Evolutionary conservation across 1,284 basidiomycete genomes (phyloP), one percentile per base, ranked within the genome.

Genomic region (Tilletiaria anomala): DNA sequence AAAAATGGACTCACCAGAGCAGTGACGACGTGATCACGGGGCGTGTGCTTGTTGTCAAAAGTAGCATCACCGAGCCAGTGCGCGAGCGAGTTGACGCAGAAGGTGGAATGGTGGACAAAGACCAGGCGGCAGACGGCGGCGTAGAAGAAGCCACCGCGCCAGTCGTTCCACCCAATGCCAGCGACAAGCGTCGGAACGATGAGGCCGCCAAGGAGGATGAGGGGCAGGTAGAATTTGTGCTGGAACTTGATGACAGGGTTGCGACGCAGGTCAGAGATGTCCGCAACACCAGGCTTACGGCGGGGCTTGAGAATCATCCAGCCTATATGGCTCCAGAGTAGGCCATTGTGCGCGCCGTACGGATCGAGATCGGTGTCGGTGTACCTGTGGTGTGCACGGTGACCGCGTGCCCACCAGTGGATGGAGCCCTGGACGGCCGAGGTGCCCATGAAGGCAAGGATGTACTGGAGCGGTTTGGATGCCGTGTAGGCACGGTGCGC

Each of bases 351-450:
- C 5, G 62, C 62, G 33, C 62, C 58, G 44, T 65, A 65, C 2
- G 62, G 62, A 52, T 65, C 62, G 15, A 65, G 54, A 37, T 65
- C 61, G 37, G 62, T 65, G 54, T 65, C 62, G 40, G 62, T 65
- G 53, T 65, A 65, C 14, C 62, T 51, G 53, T 65, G 62, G 50
- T 65, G 62, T n/a, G 62, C 61, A 31, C 62, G 61, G 48, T 65
- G 62, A 18, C 62, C 62, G 31, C 62, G 62, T 11, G 62, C 47
- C 62, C 62, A 65, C 62, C 62, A 65, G 47, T 60, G 56, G 34
- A 62, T 62, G 22, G 61, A 64, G 39, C 62, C 62, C 43, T 65
- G 47, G 3, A 65, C 59, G 23, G 62, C 55, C 24, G 58, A 56
- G 22, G 60, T 60, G 21, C 62, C 62, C 55, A 59, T 59, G 44